phyloP scores from a whole-genome alignment of 1,139 yeast species.

The Geotrichum australiense region DNA sequence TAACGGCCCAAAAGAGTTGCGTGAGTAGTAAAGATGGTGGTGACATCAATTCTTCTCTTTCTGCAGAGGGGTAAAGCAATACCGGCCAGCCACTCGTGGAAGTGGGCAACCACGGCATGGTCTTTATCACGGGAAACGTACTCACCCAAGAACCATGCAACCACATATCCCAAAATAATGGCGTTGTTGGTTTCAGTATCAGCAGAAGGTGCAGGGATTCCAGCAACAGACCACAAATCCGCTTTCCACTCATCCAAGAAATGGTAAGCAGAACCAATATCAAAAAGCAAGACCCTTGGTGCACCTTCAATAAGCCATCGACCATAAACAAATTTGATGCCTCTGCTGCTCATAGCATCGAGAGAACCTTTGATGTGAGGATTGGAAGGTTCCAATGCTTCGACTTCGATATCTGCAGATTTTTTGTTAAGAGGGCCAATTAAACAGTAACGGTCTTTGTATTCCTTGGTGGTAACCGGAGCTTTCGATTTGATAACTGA shows the following conservation, averaged over 20 bases:
- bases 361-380: conserved; percentile 44
- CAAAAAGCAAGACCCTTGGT: conserved; percentile 85
- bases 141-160: conserved; percentile 97
- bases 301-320: conserved; percentile 98
- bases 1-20: conserved; percentile 94
- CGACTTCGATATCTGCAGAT: conserved; percentile 89
- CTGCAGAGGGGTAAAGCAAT: conserved; percentile 90
- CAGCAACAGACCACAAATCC: conserved; percentile 85
- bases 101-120: conserved; percentile 87
- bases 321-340: conserved; percentile 79
- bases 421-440: conserved; percentile 80
- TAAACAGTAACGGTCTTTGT: conserved; percentile 76
- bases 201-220: conserved; percentile 87
- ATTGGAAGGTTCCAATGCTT: conserved; percentile 64
- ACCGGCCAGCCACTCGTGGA: conserved; percentile 98
- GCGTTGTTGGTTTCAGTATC: conserved; percentile 91
- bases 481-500: conserved; percentile 95
- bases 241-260: conserved; percentile 87
- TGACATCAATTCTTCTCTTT: conserved; percentile 84
- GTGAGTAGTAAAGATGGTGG: conserved; percentile 95
- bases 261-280: conserved; percentile 64
- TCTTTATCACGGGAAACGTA: conserved; percentile 73
- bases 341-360: conserved; percentile 70
- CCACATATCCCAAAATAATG: conserved; percentile 82
- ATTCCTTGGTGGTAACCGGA: conserved; percentile 92